Percentiles rank a stretch among this genome's conserved stretches.
Conservation (phyloP, 495 filamentous ascomycete species). For the Aspergillus sclerotiicarbonarius region DNA sequence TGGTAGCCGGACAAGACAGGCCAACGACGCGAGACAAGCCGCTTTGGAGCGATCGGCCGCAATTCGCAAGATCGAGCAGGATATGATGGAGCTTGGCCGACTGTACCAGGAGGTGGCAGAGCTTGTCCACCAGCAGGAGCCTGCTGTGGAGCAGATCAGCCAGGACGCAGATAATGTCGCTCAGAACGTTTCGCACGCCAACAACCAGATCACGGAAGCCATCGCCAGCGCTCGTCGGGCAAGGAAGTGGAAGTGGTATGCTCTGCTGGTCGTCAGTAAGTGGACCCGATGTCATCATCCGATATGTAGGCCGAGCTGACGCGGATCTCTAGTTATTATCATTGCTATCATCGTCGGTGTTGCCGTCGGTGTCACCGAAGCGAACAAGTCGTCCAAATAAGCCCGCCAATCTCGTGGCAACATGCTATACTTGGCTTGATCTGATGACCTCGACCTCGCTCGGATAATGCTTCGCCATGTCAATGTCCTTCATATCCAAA, state of each 20-base stretch:
- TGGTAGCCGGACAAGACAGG: constrained; percentile 75
- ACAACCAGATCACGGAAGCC: constrained; percentile 72
- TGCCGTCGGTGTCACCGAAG: constrained; percentile 46
- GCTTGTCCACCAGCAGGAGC: constrained; percentile 80
- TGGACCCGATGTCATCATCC: constrained; percentile 24
- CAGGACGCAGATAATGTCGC: constrained; percentile 75
- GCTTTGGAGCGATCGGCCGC: constrained; percentile 82
- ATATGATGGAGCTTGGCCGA: constrained; percentile 79
- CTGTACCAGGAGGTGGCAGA: constrained; percentile 84
- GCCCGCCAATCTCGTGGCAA: not conserved
- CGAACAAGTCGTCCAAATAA: constrained; percentile 24
- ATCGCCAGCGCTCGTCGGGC: constrained; percentile 75
- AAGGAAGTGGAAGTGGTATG: constrained; percentile 98
- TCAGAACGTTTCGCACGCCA: constrained; percentile 75
- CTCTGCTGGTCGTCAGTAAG: constrained; percentile 77
- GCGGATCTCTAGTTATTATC: constrained; percentile 40
- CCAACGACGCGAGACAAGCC: constrained; percentile 69
- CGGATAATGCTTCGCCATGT: not conserved
- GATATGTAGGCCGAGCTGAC: constrained; percentile 3
- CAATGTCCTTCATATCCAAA: not conserved
- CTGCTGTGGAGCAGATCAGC: constrained; percentile 72
- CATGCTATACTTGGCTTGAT: not conserved
- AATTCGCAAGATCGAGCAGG: constrained; percentile 85
- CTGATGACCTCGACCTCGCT: not conserved
- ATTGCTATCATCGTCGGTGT: constrained; percentile 51